phyloP scores from a whole-genome alignment of 805 yeast genomes.

The Dipodascopsis uninucleata region DNA sequence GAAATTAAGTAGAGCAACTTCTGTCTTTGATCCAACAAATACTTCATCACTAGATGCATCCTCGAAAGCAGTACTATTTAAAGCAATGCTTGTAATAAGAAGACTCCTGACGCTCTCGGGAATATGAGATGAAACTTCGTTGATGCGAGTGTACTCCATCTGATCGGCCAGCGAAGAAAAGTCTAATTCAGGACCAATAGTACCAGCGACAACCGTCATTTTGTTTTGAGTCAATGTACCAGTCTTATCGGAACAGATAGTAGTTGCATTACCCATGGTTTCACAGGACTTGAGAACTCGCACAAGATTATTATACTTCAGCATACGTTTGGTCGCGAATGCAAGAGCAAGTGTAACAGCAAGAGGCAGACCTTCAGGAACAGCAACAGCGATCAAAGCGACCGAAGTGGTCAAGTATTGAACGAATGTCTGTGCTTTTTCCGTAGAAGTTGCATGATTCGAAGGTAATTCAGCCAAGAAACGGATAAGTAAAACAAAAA shows the following conservation, averaged over 20 bases:
- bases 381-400: conserved; percentile 93
- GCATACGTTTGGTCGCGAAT: conserved; percentile 97
- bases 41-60: conserved; percentile 46
- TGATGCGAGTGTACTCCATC: conserved; percentile 20
- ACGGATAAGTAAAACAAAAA: conserved; percentile 71
- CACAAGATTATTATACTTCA: conserved; percentile 92
- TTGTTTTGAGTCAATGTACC: conserved; percentile 93
- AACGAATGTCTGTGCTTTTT: conserved; percentile 79
- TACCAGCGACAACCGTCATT: conserved; percentile 85
- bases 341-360: conserved; percentile 97
- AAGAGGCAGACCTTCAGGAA: conserved; percentile 97
- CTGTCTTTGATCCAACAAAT: conserved; percentile 90
- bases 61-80: conserved; percentile 91
- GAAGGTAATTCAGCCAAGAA: conserved; percentile 61
- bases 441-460: conserved; percentile 50
- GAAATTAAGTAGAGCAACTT: conserved; percentile 74
- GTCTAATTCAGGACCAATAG: conserved; percentile 50
- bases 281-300: conserved; percentile 91
- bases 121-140: conserved; percentile 24
- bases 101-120: conserved; percentile 23
- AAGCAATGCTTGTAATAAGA: conserved; percentile 55
- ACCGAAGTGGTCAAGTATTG: conserved; percentile 86
- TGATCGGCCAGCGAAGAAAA: conserved; percentile 35
- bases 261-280: conserved; percentile 98
- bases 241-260: conserved; percentile 94